Conservation (phyloP, 148 eudicot species). For the Arctostaphylos glauca region DNA sequence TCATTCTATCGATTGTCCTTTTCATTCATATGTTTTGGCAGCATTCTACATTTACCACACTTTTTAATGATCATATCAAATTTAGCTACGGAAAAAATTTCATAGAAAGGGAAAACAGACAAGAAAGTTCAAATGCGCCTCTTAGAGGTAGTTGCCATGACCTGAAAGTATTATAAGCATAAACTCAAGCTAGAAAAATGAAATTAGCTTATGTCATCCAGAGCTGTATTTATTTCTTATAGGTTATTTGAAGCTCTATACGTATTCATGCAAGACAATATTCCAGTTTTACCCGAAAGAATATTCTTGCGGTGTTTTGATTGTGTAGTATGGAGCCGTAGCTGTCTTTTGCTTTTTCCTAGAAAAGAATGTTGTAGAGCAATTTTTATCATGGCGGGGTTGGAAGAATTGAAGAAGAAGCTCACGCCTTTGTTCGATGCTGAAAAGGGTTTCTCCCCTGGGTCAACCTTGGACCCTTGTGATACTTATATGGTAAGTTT, state of each 20-base stretch:
- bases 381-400: constrained; percentile 51
- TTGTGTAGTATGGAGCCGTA: neutral
- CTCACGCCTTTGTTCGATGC: constrained; percentile 93
- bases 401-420: constrained; percentile 90
- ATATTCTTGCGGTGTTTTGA: neutral
- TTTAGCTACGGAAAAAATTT: neutral
- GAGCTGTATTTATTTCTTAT: neutral
- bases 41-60: neutral
- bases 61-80: neutral
- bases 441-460: constrained; percentile 77
- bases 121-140: neutral
- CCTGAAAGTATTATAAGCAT: neutral
- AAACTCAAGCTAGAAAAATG: neutral
- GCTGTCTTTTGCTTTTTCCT: constrained; percentile 3
- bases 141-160: neutral
- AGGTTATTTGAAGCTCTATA: neutral
- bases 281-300: neutral
- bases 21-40: neutral
- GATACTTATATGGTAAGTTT: constrained; percentile 67
- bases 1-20: too few species aligned
- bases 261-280: neutral
- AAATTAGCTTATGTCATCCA: neutral
- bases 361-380: constrained; percentile 17
- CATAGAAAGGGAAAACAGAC: neutral
- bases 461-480: constrained; percentile 46